Percentiles rank a stretch among this genome's conserved stretches.
These are phyloP conservation scores for Neophaeococcomyces mojaviensis DNA, from an alignment of 2,329 filamentous ascomycete genomes.

Conservation along the genomic window DNA sequence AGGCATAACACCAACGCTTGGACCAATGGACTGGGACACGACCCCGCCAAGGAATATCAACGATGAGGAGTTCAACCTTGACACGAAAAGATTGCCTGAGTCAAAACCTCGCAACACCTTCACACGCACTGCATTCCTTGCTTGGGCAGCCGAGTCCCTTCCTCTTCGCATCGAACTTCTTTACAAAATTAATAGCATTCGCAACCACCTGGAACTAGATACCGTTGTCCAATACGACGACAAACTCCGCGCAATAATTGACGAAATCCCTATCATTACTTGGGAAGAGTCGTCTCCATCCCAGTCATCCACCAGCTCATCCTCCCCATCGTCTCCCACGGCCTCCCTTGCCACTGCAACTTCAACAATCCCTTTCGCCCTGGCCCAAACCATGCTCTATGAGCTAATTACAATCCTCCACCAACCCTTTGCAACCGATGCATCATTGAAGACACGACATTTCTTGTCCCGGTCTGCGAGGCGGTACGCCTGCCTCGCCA, in stretches of 20 bases:
- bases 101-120: slow-evolving; percentile 20
- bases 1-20: slow-evolving; percentile 45
- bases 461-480: slow-evolving; percentile 24
- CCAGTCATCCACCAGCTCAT: background rate
- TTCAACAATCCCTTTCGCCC: background rate
- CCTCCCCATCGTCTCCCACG: background rate
- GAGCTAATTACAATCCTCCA: slow-evolving; percentile 27
- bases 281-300: slow-evolving; percentile 12
- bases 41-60: slow-evolving; percentile 34
- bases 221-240: slow-evolving; percentile 25
- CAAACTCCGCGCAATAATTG: slow-evolving; percentile 20
- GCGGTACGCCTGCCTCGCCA: slow-evolving; percentile 16
- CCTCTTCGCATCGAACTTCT: slow-evolving; percentile 25
- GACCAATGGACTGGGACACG: slow-evolving; percentile 41
- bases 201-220: slow-evolving; percentile 21
- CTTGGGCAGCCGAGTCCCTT: slow-evolving; percentile 22
- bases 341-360: background rate
- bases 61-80: slow-evolving; percentile 23
- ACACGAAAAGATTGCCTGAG: slow-evolving; percentile 15
- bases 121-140: slow-evolving; percentile 25
- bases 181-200: slow-evolving; percentile 26
- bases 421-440: slow-evolving; percentile 24
- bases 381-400: slow-evolving; percentile 26
- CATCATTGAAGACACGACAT: slow-evolving; percentile 20
- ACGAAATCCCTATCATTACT: slow-evolving; percentile 20